Evolutionary conservation across 2,329 filamentous ascomycete genomes (phyloP), one percentile per base, ranked within the genome.

Genomic region (Scedosporium dehoogii): DNA sequence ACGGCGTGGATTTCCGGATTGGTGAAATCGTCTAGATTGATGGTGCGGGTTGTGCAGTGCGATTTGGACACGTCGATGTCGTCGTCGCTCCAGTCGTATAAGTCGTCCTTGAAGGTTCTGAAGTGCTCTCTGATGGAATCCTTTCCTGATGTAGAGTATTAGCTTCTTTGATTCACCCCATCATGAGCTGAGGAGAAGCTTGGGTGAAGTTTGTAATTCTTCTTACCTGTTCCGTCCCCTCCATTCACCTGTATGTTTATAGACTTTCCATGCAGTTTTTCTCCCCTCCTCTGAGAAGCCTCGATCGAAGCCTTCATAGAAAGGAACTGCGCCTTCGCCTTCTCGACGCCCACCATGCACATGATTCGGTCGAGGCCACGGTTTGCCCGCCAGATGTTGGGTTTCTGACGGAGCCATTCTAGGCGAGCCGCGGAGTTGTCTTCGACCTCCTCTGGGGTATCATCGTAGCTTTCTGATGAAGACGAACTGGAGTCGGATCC

Each of bases 331-430:
- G 76, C 68, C 65, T 92, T 92, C 48, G 92, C 85, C 0, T 80
- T 74, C 66, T 91, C 88, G 0, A 92, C 75, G 0, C 89, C 89
- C 51, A 88, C 84, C 83, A 91, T 86, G 0, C 70, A 71, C 85
- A 92, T 90, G 6, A 92, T 68, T 0, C 75, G 69, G 63, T 92
- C 87, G 0, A 92, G 68, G 0, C 80, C 76, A 0, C 71, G 67
- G 64, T 84, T 89, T 6, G 18, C 12, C 21, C 51, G 18, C 51
- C 51, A 55, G 5, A 55, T 55, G 12, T 55, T 55, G 21, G 51
- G 51, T 55, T 55, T 55, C 51, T 55, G 51, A 18, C 51, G 51
- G 14, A 55, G 51, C 51, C 51, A 55, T 55, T 55, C 51, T 4
- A 14, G 18, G 23, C 51, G 51, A 14, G 51, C 51, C 6, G 18